Conservation (phyloP, 2,329 filamentous ascomycete genomes). For the Colletotrichum cuscutae region DNA sequence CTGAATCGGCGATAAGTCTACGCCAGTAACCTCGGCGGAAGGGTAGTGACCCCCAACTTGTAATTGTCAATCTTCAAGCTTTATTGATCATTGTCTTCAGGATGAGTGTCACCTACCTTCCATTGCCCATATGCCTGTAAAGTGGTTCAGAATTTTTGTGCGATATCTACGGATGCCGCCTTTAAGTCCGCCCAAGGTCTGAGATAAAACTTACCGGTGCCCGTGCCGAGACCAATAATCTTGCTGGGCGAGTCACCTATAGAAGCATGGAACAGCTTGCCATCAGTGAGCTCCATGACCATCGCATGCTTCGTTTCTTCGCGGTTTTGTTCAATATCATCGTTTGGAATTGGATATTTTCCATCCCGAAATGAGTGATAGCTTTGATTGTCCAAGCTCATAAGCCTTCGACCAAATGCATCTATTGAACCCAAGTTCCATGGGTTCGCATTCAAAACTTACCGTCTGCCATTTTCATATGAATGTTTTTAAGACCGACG, state of each 20-base stretch:
- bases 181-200: background rate
- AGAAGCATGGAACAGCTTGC: conserved; percentile 43
- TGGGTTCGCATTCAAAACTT: background rate
- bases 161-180: background rate
- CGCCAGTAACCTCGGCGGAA: conserved; percentile 37
- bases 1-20: conserved; percentile 41
- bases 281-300: conserved; percentile 41
- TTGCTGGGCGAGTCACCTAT: conserved; percentile 41
- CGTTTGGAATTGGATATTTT: conserved; percentile 41
- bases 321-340: conserved; percentile 41
- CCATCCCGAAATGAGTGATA: conserved; percentile 6
- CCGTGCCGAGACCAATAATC: conserved; percentile 44
- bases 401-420: background rate
- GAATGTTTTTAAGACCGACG: background rate
- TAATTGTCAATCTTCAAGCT: conserved; percentile 28
- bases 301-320: conserved; percentile 45
- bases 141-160: background rate
- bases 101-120: background rate
- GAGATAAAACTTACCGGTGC: conserved; percentile 32
- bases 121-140: conserved; percentile 23
- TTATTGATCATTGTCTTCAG: conserved; percentile 11
- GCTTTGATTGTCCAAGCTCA: background rate
- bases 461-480: background rate
- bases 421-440: background rate
- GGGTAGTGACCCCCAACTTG: conserved; percentile 24